Evolutionary conservation across 140 eudicot species (phyloP), one percentile per base, ranked within the genome.

Genomic region (Bidens hawaiensis): DNA sequence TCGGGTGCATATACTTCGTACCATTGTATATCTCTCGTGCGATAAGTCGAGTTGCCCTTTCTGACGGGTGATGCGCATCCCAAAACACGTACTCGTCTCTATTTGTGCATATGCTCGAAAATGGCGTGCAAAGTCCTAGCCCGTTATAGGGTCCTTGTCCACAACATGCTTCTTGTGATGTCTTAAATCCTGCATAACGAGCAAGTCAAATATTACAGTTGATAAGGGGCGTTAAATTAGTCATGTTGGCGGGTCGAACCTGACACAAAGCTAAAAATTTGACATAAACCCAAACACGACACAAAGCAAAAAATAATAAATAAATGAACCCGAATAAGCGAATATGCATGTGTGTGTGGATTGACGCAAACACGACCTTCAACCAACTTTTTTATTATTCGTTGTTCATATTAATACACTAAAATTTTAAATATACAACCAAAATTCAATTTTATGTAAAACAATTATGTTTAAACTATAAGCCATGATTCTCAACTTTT

Each of bases 111-210:
- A 86, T 25, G 33, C 25, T 75, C 19, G 95, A 86, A 0, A 71
- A 25, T 3, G 23, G 33, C 0, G 78, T 86, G 76, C 95, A 86
- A 14, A 86, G 64, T 64, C 95, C 95, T 11, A 80, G 0, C 16
- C 95, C 95, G 21, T 87, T 87, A 52, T 73, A 83, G 0, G 82
- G 86, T 10, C 95, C 95, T 74, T 87, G 95, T 73, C 95, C 95
- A n/a, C 95, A 87, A 46, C 94, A 87, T 26, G 95, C 95, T 15
- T 75, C 47, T 60, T 75, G 82, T 15, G 89, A 56, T 3, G 85
- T 76, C 10, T 51, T 64, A 59, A 87, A 87, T 36, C 95, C 95
- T 86, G 43, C 70, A 16, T 22, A 43, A 45, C 1, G 2, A n/a
- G 38, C 26, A 30, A 59, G 26, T 26, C 21, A 53, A 27, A 51